These are phyloP conservation scores for Metarhizium brunneum DNA, from an alignment of 2,329 filamentous ascomycete species.

Conservation along the genomic window DNA sequence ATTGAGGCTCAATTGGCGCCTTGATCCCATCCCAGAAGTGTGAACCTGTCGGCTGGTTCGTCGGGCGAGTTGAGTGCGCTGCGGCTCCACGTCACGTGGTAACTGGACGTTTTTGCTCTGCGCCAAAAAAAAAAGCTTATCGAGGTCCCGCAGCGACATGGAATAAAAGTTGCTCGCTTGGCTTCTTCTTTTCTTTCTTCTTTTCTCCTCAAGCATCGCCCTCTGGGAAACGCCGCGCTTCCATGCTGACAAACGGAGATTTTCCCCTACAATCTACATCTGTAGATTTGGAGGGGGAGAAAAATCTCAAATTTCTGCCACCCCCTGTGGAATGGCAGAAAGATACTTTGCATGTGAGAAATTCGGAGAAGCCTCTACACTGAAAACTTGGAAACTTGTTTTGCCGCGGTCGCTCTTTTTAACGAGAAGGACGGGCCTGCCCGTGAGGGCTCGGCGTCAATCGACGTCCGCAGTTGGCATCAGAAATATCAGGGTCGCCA, in stretches of 20 bases:
- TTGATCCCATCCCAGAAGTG: not conserved
- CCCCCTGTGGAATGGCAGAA: not conserved
- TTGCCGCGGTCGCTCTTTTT: conserved; percentile 10
- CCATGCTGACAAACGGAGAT: conserved; percentile 15
- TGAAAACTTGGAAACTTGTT: not conserved
- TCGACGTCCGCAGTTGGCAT: conserved; percentile 14
- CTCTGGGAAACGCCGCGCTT: conserved; percentile 15
- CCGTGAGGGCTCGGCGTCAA: conserved; percentile 14
- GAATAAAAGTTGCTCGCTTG: not conserved
- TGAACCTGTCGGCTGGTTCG: no score
- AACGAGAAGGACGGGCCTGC: conserved; percentile 13
- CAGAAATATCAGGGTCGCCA: conserved; percentile 13
- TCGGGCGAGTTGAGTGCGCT: no score
- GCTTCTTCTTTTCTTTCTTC: not conserved
- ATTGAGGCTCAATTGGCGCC: not conserved
- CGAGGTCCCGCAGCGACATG: not conserved
- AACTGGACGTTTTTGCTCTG: not conserved
- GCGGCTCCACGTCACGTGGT: conserved; percentile 7
- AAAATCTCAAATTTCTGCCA: not conserved
- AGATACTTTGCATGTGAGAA: conserved; percentile 13
- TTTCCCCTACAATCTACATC: not conserved
- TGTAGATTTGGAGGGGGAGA: not conserved
- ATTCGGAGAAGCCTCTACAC: conserved; percentile 16
- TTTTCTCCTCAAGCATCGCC: conserved; percentile 11
- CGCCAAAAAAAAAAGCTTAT: not conserved